Conservation (phyloP, 768 basidiomycete genomes). For the Sarcomyxa edulis region DNA sequence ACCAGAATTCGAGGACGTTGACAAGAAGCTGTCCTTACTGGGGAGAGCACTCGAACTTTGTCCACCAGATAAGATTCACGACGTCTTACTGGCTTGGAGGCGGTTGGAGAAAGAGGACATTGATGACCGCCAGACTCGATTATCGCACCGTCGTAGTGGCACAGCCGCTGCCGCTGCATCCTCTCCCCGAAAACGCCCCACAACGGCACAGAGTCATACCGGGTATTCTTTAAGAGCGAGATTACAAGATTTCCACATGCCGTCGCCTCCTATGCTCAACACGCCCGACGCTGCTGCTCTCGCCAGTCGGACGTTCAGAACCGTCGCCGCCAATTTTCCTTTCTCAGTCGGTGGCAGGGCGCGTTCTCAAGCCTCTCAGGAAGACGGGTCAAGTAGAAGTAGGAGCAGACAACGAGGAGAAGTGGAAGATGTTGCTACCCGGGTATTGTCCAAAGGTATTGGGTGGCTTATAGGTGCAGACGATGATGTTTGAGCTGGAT, state of each 20-base stretch:
- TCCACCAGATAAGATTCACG: conserved; percentile 72
- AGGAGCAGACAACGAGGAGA: conserved; percentile 45
- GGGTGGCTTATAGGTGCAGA: conserved; percentile 96
- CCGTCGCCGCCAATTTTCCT: conserved; percentile 71
- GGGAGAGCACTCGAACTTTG: conserved; percentile 84
- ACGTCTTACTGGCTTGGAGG: conserved; percentile 76
- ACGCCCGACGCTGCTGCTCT: conserved; percentile 79
- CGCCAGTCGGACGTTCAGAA: conserved; percentile 73
- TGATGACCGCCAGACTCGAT: conserved; percentile 39
- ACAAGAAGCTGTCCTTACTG: conserved; percentile 64
- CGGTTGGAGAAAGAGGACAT: conserved; percentile 66
- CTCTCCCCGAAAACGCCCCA: too few relatives aligned
- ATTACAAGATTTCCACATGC: conserved; percentile 64
- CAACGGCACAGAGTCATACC: too few relatives aligned
- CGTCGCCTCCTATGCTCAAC: conserved; percentile 59
- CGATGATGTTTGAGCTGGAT: conserved; percentile 30
- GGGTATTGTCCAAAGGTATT: conserved; percentile 83
- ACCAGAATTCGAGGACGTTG: conserved; percentile 63
- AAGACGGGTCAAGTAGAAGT: conserved; percentile 36
- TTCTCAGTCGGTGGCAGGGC: conserved; percentile 47
- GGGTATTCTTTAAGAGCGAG: conserved; percentile 54
- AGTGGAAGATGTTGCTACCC: conserved; percentile 68
- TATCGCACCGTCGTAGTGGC: conserved; percentile 23
- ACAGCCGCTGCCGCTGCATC: conserved; percentile 16
- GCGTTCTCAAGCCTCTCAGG: conserved; percentile 32